Evolutionary conservation across 2,329 filamentous ascomycete species (phyloP).

Genomic region (Fusarium humuli): DNA sequence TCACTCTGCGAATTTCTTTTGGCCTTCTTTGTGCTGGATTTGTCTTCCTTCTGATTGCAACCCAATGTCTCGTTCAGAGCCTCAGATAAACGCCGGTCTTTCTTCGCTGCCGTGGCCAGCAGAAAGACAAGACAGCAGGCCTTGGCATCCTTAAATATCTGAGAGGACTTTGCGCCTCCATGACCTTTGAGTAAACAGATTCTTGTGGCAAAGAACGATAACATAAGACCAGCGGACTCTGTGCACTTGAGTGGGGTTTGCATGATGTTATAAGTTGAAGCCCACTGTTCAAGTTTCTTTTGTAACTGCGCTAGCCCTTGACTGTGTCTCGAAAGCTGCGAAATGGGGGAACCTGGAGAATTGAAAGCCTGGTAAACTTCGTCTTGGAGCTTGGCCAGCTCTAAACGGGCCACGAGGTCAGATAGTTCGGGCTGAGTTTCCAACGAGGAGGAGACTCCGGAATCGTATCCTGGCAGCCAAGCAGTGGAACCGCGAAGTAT

Average conservation of each 20-base stretch:
- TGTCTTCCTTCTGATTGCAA: slow-evolving; percentile 1
- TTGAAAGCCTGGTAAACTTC: slow-evolving; percentile 39
- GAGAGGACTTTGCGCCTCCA: slow-evolving; percentile 4
- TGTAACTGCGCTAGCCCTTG: slow-evolving; percentile 30
- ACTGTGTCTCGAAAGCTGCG: slow-evolving; percentile 2
- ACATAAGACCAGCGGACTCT: slow-evolving; percentile 23
- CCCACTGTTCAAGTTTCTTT: slow-evolving; percentile 42
- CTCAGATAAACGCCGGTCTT: slow-evolving; percentile 27
- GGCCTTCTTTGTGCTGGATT: background rate
- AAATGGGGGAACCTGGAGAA: slow-evolving; percentile 19
- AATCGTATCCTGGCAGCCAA: slow-evolving; percentile 40
- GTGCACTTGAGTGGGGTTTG: slow-evolving; percentile 17
- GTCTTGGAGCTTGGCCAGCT: slow-evolving; percentile 43
- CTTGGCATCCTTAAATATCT: slow-evolving; percentile 37
- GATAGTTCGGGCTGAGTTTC: slow-evolving; percentile 8
- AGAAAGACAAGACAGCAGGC: slow-evolving; percentile 43
- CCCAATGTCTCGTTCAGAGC: slow-evolving; percentile 32
- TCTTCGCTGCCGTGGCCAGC: slow-evolving; percentile 31
- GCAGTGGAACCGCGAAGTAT: slow-evolving; percentile 40
- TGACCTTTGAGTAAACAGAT: slow-evolving; percentile 31
- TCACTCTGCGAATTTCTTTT: background rate
- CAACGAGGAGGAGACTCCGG: slow-evolving; percentile 1
- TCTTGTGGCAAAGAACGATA: slow-evolving; percentile 43
- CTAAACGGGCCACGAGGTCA: slow-evolving; percentile 31
- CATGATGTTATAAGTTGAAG: slow-evolving; percentile 29